Evolutionary conservation across 768 basidiomycete species (phyloP), one percentile per base, ranked within the genome.

Genomic region (Tulasnella sp.): DNA sequence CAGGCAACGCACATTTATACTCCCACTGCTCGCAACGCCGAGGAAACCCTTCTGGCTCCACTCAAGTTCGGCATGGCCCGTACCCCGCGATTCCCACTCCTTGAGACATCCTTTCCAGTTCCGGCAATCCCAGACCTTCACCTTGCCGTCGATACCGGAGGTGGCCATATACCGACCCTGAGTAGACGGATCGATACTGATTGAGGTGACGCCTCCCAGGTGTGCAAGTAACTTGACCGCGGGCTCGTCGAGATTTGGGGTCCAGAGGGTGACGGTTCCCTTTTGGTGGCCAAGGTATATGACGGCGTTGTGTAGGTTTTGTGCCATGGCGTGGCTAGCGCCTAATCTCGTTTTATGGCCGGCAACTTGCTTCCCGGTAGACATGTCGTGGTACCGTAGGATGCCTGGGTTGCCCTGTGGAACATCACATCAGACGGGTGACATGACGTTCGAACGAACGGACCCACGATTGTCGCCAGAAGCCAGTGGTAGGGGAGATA

Each of bases 401-500:
- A 82, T 88, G 2, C 96, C 94, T 12, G 88, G 73, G 65, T 92
- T 86, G 6, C 92, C 89, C 88, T 68, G 57, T 82, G 59, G 1
- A 55, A 12, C 15, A 3, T 54, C 11, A 59, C 3, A n/a, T 21
- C 2, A 42, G 23, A 32, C 54, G 37, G 60, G 27, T 49, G 48
- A 43, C 46, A 27, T 1, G 12, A 27, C 17, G 37, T 54, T 53
- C 9, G 35, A 48, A 58, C 7, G 17, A 15, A 3, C 8, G 9
- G 8, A 75, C 85, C 57, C 66, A 92, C 90, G 14, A 91, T 75
- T 60, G 80, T 83, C 9, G 81, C 88, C 2, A 99, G 77, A 8
- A 99, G 74, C 84, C 89, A 99, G 67, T 99, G 96, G 63, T 92
- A 97, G 0, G 90, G 91, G 6, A 99, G 75, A 67, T 90, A 98